These are phyloP conservation scores for Barbarea vulgaris DNA, from an alignment of 345 rosid species.

Conservation along the genomic window DNA sequence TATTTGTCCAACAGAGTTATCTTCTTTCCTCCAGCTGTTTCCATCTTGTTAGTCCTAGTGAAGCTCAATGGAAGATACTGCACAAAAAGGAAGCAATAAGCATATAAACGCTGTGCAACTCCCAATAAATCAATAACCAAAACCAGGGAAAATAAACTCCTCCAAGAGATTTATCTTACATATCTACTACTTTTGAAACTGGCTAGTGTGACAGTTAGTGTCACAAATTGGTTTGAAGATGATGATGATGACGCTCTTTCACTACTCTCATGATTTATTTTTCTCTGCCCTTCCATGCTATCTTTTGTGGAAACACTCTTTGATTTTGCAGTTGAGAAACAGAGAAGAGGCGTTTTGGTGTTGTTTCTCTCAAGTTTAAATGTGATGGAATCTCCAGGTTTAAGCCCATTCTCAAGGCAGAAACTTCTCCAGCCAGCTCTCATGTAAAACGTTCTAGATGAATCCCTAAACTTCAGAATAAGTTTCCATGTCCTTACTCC, in stretches of 20 bases:
- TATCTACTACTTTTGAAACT: neutral
- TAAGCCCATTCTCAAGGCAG: constrained; percentile 2
- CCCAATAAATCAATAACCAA: neutral
- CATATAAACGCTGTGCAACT: neutral
- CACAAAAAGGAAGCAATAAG: neutral
- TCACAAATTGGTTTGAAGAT: neutral
- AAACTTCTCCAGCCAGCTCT: constrained; percentile 13
- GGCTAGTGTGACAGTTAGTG: neutral
- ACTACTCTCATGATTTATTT: neutral
- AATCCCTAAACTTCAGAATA: neutral
- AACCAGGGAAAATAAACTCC: neutral
- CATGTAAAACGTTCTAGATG: constrained; percentile 3
- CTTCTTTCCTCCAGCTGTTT: too few relatives aligned
- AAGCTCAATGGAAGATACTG: neutral
- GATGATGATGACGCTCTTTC: neutral
- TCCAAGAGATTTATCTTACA: constrained; percentile 2
- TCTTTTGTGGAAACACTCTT: neutral
- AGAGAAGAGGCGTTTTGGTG: neutral
- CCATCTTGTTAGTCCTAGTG: neutral
- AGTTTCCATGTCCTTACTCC: neutral
- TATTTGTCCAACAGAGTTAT: constrained; percentile 14
- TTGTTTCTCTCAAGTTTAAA: constrained; percentile 2
- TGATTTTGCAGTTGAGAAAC: neutral
- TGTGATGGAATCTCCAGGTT: neutral
- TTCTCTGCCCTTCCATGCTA: neutral